Evolutionary conservation across 805 yeast genomes (phyloP), one percentile per base, ranked within the genome.

Genomic region (Kuraishia ogatae): DNA sequence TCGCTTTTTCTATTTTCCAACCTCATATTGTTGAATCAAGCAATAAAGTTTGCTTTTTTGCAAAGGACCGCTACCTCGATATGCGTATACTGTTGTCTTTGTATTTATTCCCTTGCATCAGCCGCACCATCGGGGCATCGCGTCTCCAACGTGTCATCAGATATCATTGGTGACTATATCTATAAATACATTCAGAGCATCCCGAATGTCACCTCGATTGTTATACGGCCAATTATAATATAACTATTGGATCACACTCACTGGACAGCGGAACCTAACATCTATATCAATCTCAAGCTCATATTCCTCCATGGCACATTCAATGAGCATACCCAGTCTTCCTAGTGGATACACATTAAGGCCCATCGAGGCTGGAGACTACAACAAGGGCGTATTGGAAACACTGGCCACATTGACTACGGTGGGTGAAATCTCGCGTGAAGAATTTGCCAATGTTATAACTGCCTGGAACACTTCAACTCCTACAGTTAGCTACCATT

Each of bases 291-390:
- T 26, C 29, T 10, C 29, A 26, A n/a, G n/a, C n/a, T n/a, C 29
- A 6, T 26, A 26, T 26, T 26, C 10, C 29, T 10, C 29, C 29
- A 26, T 26, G 29, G 10, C 29, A 26, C 29, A 26, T 6, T 26
- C 29, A 26, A 5, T 6, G 29, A 26, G 29, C 49, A 47, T 53
- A 23, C 58, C 58, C 10, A 17, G 51, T 15, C 66, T 82, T 28
- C 91, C 92, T n/a, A 72, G 68, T n/a, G 91, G 87, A 0, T 91
- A 87, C 71, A 66, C 71, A 1, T 72, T 91, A 54, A 79, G 97
- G 62, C 75, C 82, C 26, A 67, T 88, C 23, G 68, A 73, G 55
- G 59, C 66, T 7, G 61, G 72, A 0, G 97, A 92, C 68, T 84
- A 77, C 66, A 67, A 71, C 39, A 78, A 80, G n/a, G 84, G 86